Conservation (phyloP, 2,329 filamentous ascomycete genomes). For the Clarireedia monteithiana region DNA sequence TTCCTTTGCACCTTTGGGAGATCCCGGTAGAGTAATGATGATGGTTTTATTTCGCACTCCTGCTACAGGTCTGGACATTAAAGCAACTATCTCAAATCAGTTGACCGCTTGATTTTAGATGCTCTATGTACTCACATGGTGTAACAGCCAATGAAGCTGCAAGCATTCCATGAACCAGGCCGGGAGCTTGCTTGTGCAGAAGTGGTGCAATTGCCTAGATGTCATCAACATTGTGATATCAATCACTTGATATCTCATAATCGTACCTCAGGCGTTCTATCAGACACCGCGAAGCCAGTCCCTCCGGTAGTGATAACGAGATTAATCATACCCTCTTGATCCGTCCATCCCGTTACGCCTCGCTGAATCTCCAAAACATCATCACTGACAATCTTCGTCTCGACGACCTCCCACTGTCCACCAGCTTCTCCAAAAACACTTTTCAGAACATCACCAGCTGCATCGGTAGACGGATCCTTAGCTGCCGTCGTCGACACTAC, state of each 20-base stretch:
- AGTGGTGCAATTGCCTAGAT: constrained; percentile 66
- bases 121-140: constrained; percentile 57
- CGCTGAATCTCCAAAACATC: constrained; percentile 66
- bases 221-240: constrained; percentile 8
- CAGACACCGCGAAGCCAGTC: constrained; percentile 81
- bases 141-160: constrained; percentile 76
- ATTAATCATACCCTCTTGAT: constrained; percentile 56
- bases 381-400: constrained; percentile 73
- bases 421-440: constrained; percentile 63
- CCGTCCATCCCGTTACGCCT: constrained; percentile 65
- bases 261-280: constrained; percentile 79
- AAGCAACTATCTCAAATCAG: constrained; percentile 58
- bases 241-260: background rate
- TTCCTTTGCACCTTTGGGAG: constrained; percentile 89
- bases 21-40: constrained; percentile 85
- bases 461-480: constrained; percentile 70
- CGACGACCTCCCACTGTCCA: constrained; percentile 62
- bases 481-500: constrained; percentile 88
- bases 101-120: background rate
- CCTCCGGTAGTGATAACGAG: constrained; percentile 85
- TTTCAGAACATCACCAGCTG: constrained; percentile 57
- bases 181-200: constrained; percentile 78
- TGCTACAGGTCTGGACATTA: constrained; percentile 92
- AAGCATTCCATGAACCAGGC: constrained; percentile 93
- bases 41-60: constrained; percentile 76